Evolutionary conservation across 202 grass and related monocot genomes (phyloP).

Genomic region (Hordeum pubiflorum): DNA sequence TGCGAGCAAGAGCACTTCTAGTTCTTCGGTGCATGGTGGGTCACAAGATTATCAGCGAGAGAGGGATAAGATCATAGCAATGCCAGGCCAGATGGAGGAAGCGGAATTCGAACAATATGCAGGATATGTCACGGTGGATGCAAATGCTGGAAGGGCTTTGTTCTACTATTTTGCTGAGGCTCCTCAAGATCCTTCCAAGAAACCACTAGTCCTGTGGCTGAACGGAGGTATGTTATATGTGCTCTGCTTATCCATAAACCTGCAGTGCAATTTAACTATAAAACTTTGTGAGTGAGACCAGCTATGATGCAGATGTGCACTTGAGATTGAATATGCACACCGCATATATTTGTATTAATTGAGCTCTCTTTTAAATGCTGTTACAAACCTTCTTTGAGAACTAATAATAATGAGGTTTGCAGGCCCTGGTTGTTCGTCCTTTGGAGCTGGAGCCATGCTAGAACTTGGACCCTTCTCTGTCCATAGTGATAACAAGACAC

Average conservation of each 20-base stretch:
- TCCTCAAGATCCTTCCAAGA: slow-evolving; percentile 24
- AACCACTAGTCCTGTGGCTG: slow-evolving; percentile 52
- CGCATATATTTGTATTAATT: not conserved
- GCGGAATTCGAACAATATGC: slow-evolving; percentile 42
- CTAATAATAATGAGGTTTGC: slow-evolving; percentile 5
- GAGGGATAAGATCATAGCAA: slow-evolving; percentile 30
- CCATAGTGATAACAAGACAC: slow-evolving; percentile 51
- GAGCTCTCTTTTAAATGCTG: not conserved
- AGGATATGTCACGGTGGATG: slow-evolving; percentile 52
- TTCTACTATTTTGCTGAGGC: slow-evolving; percentile 61
- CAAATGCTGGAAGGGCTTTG: slow-evolving; percentile 44
- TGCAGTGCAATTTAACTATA: not conserved
- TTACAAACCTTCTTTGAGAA: not conserved
- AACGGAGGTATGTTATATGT: slow-evolving; percentile 46
- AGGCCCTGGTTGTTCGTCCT: slow-evolving; percentile 66
- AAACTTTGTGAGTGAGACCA: not conserved
- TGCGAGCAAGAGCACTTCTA: slow-evolving; percentile 9
- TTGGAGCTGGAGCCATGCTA: slow-evolving; percentile 61
- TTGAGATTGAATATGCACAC: not conserved
- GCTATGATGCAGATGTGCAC: not conserved
- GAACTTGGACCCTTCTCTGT: slow-evolving; percentile 71
- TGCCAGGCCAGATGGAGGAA: slow-evolving; percentile 41
- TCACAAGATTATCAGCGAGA: slow-evolving; percentile 18
- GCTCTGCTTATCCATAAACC: not conserved
- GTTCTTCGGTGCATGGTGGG: not conserved